These are phyloP conservation scores for Vicia villosa DNA, from an alignment of 306 rosid species.

Conservation along the genomic window DNA sequence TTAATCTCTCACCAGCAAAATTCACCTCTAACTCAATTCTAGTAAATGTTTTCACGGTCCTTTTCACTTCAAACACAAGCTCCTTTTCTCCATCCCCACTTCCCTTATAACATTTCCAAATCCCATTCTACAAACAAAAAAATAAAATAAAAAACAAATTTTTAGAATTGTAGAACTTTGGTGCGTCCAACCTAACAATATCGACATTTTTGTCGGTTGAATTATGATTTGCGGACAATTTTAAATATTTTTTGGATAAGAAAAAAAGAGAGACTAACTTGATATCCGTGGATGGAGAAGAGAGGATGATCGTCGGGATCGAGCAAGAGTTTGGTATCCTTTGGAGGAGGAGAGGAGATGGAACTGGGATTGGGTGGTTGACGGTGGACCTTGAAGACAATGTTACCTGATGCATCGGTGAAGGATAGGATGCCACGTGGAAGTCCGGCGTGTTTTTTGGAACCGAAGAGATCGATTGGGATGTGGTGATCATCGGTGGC, in stretches of 20 bases:
- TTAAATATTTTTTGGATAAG: not conserved
- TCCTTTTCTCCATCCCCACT: slow-evolving; percentile 39
- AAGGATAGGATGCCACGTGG: slow-evolving; percentile 60
- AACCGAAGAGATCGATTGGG: slow-evolving; percentile 77
- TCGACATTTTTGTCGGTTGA: no score
- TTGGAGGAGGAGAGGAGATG: slow-evolving; percentile 36
- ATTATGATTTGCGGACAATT: no score
- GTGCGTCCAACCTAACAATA: no score
- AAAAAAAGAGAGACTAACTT: slow-evolving; percentile 43
- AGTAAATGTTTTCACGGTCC: slow-evolving; percentile 52
- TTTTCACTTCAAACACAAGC: slow-evolving; percentile 55
- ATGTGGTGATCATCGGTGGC: slow-evolving; percentile 41
- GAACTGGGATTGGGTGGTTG: slow-evolving; percentile 37
- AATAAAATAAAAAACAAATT: not conserved
- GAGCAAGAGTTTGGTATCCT: slow-evolving; percentile 47
- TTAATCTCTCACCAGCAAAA: slow-evolving; percentile 43
- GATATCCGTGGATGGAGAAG: slow-evolving; percentile 50
- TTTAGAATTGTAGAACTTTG: no score
- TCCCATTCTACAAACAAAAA: slow-evolving; percentile 52
- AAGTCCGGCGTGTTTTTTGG: slow-evolving; percentile 59
- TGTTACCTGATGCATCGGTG: slow-evolving; percentile 46
- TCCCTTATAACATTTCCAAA: slow-evolving; percentile 79
- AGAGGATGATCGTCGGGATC: slow-evolving; percentile 57
- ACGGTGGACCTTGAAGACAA: slow-evolving; percentile 53
- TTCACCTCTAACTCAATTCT: slow-evolving; percentile 63